A percentile compares a stretch with the other conserved stretches of the same genome.
Evolutionary conservation across 345 rosid species (phyloP).

Genomic region (Raphanus raphanistrum): DNA sequence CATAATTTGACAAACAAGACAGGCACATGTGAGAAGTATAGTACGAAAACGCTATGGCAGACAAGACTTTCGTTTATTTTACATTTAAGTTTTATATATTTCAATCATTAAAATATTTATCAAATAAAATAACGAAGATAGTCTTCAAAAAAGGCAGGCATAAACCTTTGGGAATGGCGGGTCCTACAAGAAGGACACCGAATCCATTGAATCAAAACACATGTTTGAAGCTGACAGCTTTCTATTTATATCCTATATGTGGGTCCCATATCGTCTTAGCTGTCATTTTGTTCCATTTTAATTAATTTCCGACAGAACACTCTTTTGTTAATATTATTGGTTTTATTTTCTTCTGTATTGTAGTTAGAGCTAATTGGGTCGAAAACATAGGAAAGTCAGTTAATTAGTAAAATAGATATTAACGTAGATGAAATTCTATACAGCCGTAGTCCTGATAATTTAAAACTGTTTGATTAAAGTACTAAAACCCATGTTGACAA

Average conservation of each 20-base stretch:
- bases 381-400: too few relatives aligned
- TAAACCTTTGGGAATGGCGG: constrained; percentile 31
- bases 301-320: constrained; percentile 25
- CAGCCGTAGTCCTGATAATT: neutral
- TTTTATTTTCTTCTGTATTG: neutral
- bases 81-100: neutral
- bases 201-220: constrained; percentile 43
- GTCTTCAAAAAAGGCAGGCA: constrained; percentile 3
- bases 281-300: constrained; percentile 24
- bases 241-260: constrained; percentile 16
- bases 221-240: constrained; percentile 37
- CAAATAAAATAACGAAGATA: neutral
- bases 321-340: constrained; percentile 1
- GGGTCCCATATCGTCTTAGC: constrained; percentile 23
- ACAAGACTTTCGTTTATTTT: constrained; percentile 23
- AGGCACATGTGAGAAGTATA: constrained; percentile 22
- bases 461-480: neutral
- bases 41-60: constrained; percentile 29
- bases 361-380: neutral
- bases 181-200: constrained; percentile 31
- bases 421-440: neutral
- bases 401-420: too few relatives aligned
- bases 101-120: neutral
- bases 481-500: neutral
- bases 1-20: constrained; percentile 9